Evolutionary conservation across 192 early-diverging fungal genomes (phyloP).

Genomic region (Coemansia sp.): DNA sequence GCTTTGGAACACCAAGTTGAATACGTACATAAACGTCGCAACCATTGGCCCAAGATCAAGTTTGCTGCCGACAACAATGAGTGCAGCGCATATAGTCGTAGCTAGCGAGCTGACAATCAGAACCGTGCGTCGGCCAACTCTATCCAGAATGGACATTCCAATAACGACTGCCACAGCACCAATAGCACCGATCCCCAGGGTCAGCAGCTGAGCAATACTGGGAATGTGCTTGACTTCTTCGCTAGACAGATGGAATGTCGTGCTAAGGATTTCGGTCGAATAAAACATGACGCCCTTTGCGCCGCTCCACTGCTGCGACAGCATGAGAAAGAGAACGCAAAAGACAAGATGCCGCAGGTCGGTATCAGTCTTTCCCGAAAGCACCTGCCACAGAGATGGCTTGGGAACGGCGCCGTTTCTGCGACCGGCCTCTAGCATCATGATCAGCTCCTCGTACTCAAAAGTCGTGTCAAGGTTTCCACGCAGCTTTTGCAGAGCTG

Average conservation of each 20-base stretch:
- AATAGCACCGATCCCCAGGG: conserved; percentile 73
- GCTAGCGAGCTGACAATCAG: conserved; percentile 64
- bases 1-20: conserved; percentile 82
- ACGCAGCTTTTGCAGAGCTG: conserved; percentile 57
- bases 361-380: conserved; percentile 37
- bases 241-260: conserved; percentile 49
- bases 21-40: conserved; percentile 62
- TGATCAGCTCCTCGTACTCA: conserved; percentile 62
- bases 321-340: conserved; percentile 65
- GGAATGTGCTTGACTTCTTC: conserved; percentile 50
- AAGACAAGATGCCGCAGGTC: conserved; percentile 64
- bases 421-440: conserved; percentile 20
- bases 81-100: conserved; percentile 57
- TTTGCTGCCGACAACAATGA: conserved; percentile 60
- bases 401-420: conserved; percentile 21
- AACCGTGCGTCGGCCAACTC: conserved; percentile 61
- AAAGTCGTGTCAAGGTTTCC: conserved; percentile 41
- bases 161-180: conserved; percentile 72
- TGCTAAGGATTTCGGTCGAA: conserved; percentile 69
- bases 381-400: conserved; percentile 41
- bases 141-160: conserved; percentile 73
- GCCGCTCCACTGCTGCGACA: conserved; percentile 85
- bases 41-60: conserved; percentile 55
- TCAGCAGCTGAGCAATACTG: conserved; percentile 64
- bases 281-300: conserved; percentile 91